Evolutionary conservation across 441 rosid genomes (phyloP), one percentile per base, ranked within the genome.

Genomic region (Omphalea diandra): DNA sequence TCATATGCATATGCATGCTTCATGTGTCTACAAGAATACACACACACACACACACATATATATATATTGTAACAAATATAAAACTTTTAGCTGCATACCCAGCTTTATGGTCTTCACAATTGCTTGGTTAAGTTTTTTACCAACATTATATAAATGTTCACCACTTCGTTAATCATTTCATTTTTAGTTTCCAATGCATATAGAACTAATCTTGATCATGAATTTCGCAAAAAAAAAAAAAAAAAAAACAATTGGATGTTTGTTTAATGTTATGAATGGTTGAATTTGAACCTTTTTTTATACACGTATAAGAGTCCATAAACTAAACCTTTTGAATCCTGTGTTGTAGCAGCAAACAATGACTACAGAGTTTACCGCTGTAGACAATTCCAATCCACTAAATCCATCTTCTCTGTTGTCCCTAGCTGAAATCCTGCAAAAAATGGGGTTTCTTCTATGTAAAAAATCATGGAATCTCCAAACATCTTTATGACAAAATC

Each of bases 401-500:
- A 35, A 64, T 32, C 67, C 71, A 26, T 47, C 76, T 33, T 63
- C 59, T 58, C 38, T 79, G 10, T 54, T 67, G 1, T 63, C 83
- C 31, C 78, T 87, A 11, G 44, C 69, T 31, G 71, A 71, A 69
- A n/a, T 84, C 87, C 54, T 84, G 83, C 70, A 75, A 70, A 67
- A 69, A 66, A 68, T 80, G 85, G 87, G 87, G 90, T 4, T 86
- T 84, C 67, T 84, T 87, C 66, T 68, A 73, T 62, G 76, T 83
- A 24, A 73, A 73, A 71, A 87, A 82, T 64, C 83, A 83, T 55
- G 84, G 85, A 57, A 74, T 84, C 73, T 71, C 84, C 29, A 76
- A 75, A 60, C 52, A 72, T 66, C 75, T 83, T 63, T 83, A 77
- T 68, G 44, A 38, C 20, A 68, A 76, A 65, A 35, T 85, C 14